These are phyloP conservation scores for Exophiala mesophila DNA, from an alignment of 2,329 filamentous ascomycete genomes.

Conservation along the genomic window DNA sequence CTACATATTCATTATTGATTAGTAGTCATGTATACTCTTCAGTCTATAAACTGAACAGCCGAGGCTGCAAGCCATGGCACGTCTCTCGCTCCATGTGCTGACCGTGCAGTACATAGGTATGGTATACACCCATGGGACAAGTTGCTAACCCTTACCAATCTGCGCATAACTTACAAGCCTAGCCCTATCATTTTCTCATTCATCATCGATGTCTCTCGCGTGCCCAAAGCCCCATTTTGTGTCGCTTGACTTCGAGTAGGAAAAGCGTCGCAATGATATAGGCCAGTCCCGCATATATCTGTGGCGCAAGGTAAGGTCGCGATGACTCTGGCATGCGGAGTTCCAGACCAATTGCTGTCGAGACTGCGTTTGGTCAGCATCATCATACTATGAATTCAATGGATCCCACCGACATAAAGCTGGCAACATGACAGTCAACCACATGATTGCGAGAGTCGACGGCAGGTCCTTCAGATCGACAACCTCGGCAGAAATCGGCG, in stretches of 20 bases:
- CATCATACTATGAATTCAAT: background rate
- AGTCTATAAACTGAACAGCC: too few relatives aligned
- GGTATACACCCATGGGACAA: too few relatives aligned
- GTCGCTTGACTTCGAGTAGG: constrained; percentile 24
- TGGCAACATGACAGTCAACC: constrained; percentile 33
- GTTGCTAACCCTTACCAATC: too few relatives aligned
- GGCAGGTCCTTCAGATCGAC: constrained; percentile 28
- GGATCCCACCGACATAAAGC: constrained; percentile 39
- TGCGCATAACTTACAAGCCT: too few relatives aligned
- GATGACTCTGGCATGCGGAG: constrained; percentile 42
- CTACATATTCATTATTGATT: too few relatives aligned
- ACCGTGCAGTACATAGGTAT: too few relatives aligned
- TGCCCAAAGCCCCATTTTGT: constrained; percentile 20
- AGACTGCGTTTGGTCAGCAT: constrained; percentile 31
- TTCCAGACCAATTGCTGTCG: constrained; percentile 50
- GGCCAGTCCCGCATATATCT: constrained; percentile 45
- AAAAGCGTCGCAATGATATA: constrained; percentile 26
- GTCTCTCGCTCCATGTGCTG: too few relatives aligned
- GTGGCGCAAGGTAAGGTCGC: constrained; percentile 46
- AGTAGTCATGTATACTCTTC: too few relatives aligned
- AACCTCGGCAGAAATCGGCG: constrained; percentile 29
- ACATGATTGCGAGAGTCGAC: constrained; percentile 28
- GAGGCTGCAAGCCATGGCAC: too few relatives aligned
- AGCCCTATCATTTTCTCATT: too few relatives aligned
- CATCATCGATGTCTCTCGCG: constrained; percentile 22